These are phyloP conservation scores for Ustilago hordei DNA, from an alignment of 1,284 basidiomycete genomes.

Conservation along the genomic window DNA sequence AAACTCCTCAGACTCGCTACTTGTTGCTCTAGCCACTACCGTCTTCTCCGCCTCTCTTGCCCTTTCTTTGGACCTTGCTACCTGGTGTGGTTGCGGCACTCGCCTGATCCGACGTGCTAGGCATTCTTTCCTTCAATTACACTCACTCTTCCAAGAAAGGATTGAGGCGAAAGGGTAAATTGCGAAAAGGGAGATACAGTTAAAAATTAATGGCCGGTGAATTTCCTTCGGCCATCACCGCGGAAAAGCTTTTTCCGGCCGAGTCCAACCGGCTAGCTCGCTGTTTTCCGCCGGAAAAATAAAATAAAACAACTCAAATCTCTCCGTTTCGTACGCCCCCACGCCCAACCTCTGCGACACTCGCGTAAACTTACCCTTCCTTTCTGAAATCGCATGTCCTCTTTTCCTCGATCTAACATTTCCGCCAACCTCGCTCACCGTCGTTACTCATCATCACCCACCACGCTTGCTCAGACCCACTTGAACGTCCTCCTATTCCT, in stretches of 20 bases:
- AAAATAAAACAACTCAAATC: not conserved
- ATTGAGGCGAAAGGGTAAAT: no score
- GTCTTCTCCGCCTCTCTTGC: not conserved
- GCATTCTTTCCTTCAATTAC: no score
- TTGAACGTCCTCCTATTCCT: no score
- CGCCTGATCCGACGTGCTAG: not conserved
- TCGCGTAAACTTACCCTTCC: not conserved
- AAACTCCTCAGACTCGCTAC: not conserved
- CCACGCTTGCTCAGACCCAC: no score
- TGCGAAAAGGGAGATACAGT: no score
- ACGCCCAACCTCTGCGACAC: not conserved
- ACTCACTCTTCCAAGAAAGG: no score
- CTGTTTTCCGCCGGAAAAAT: slow-evolving; percentile 3
- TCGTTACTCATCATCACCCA: no score
- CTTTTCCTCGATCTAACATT: not conserved
- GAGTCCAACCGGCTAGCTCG: not conserved
- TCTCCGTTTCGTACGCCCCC: slow-evolving; percentile 5
- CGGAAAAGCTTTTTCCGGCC: not conserved
- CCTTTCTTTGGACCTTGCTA: not conserved
- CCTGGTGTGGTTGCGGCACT: not conserved
- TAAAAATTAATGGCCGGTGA: not conserved
- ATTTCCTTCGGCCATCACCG: not conserved
- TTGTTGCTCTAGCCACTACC: not conserved
- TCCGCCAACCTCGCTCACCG: no score
- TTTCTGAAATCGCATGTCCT: not conserved